These are phyloP conservation scores for Biscutella laevigata DNA, from an alignment of 441 rosid species.

Conservation along the genomic window DNA sequence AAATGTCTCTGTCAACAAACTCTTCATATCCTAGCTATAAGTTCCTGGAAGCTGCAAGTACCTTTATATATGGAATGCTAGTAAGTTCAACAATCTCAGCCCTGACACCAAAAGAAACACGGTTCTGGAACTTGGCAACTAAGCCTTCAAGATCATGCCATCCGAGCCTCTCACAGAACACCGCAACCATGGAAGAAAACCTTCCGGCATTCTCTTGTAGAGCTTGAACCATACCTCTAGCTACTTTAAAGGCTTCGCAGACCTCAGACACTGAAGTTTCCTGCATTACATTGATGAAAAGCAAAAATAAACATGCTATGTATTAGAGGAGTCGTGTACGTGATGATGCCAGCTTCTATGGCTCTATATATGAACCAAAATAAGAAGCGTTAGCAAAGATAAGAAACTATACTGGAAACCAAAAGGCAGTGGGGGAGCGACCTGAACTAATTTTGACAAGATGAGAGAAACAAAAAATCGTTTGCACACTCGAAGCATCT, in stretches of 20 bases:
- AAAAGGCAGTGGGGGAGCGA: conserved; percentile 20
- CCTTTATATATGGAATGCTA: conserved; percentile 90
- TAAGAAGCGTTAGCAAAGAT: background rate
- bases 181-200: conserved; percentile 94
- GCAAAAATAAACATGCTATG: background rate
- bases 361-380: conserved; percentile 12
- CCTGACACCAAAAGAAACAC: conserved; percentile 96
- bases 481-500: conserved; percentile 78
- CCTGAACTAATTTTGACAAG: conserved; percentile 91
- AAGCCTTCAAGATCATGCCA: conserved; percentile 97
- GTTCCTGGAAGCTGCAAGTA: conserved; percentile 22
- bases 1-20: conserved; percentile 12
- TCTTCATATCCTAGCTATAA: conserved; percentile 11
- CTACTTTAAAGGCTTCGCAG: conserved; percentile 92
- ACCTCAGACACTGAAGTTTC: conserved; percentile 90
- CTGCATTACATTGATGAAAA: conserved; percentile 42
- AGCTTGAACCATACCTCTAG: conserved; percentile 97
- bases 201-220: conserved; percentile 98
- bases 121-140: conserved; percentile 90
- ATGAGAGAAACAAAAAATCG: conserved; percentile 97
- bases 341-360: conserved; percentile 18
- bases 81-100: conserved; percentile 99
- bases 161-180: conserved; percentile 95
- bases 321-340: conserved; percentile 3
- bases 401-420: conserved; percentile 3